Evolutionary conservation across 129 eudicot genomes (phyloP).

Genomic region (Helianthus annuus): HanXRQr2.0-SUNRISE NC_035444.2:79796825-79797324

Average conservation of each 20-base stretch:
- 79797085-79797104: constrained; percentile 80
- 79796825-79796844: not conserved
- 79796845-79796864: no score
- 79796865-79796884: no score
- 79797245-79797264: constrained; percentile 53
- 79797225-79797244: constrained; percentile 42
- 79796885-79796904: no score
- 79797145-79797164: constrained; percentile 23
- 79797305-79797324: constrained; percentile 60
- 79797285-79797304: constrained; percentile 42
- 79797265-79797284: constrained; percentile 16
- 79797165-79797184: constrained; percentile 51
- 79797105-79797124: constrained; percentile 87
- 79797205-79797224: constrained; percentile 74
- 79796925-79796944: no score
- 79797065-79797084: constrained; percentile 57
- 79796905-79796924: no score
- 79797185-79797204: constrained; percentile 65
- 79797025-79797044: constrained; percentile 84
- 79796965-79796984: constrained; percentile 52
- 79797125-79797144: constrained; percentile 67
- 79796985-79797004: constrained; percentile 75
- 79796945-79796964: not conserved
- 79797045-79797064: constrained; percentile 73
- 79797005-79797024: constrained; percentile 90